These are phyloP conservation scores for Cercospora sp. DNA, from an alignment of 2,329 filamentous ascomycete species.

Conservation along the genomic window DNA sequence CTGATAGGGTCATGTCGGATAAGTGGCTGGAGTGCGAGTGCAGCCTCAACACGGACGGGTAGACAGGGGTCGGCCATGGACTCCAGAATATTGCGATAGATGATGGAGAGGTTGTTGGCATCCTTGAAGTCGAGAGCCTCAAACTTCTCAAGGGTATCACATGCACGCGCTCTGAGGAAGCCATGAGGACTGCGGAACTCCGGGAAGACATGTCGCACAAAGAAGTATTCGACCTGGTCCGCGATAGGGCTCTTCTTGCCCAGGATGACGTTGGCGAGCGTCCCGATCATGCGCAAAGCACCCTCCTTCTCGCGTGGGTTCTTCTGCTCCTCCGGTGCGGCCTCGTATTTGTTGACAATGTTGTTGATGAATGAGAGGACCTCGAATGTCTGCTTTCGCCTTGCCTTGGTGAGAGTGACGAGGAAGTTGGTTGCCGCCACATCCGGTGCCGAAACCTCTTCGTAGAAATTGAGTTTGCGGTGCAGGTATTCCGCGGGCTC, in stretches of 20 bases:
- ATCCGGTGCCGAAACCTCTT: slow-evolving; percentile 92
- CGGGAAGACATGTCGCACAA: slow-evolving; percentile 96
- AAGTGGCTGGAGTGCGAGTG: slow-evolving; percentile 88
- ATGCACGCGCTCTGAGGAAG: slow-evolving; percentile 89
- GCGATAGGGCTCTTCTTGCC: slow-evolving; percentile 98
- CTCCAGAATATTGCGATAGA: slow-evolving; percentile 95
- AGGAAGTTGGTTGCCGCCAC: slow-evolving; percentile 96
- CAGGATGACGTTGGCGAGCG: slow-evolving; percentile 86
- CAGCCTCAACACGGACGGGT: slow-evolving; percentile 90
- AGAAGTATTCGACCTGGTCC: slow-evolving; percentile 96
- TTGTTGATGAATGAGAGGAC: slow-evolving; percentile 94
- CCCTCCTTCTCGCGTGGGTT: slow-evolving; percentile 95
- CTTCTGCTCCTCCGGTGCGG: slow-evolving; percentile 81
- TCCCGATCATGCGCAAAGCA: slow-evolving; percentile 94
- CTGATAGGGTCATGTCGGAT: slow-evolving; percentile 95
- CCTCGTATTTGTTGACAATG: slow-evolving; percentile 90
- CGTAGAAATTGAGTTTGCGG: slow-evolving; percentile 95
- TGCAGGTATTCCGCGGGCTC: slow-evolving; percentile 97
- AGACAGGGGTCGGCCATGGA: slow-evolving; percentile 94
- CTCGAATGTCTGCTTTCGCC: slow-evolving; percentile 93
- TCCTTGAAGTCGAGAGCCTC: slow-evolving; percentile 97
- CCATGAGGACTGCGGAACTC: slow-evolving; percentile 93
- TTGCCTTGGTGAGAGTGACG: slow-evolving; percentile 87
- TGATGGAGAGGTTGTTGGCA: slow-evolving; percentile 88
- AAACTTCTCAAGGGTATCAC: slow-evolving; percentile 97